phyloP scores from a whole-genome alignment of 495 filamentous ascomycete species.

The Filosporella fistucella region DNA sequence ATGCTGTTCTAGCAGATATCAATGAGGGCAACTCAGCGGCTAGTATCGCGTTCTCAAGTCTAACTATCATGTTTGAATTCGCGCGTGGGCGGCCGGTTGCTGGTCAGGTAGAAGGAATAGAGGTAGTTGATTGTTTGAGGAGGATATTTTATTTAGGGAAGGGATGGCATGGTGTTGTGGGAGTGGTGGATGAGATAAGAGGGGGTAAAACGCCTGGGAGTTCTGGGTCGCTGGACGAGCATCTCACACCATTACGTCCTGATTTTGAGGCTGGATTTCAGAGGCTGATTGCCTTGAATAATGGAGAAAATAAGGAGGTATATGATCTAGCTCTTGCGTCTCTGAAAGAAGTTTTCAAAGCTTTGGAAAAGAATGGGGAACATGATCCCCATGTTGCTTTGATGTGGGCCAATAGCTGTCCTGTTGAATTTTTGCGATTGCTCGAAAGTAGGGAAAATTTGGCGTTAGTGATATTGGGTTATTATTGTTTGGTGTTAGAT shows the following conservation, averaged over 20 bases:
- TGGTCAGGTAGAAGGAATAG: not conserved
- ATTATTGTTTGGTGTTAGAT: conserved; percentile 29
- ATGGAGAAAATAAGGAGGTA: not conserved
- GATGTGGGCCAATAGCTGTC: conserved; percentile 22
- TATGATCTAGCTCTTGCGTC: conserved; percentile 4
- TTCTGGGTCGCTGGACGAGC: too few relatives aligned
- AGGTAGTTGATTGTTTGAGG: conserved; percentile 1
- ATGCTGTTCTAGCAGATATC: conserved; percentile 2
- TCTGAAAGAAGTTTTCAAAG: conserved; percentile 1
- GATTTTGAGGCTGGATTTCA: conserved; percentile 4
- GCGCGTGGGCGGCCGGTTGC: not conserved
- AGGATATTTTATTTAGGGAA: conserved; percentile 1
- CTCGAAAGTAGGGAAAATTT: conserved; percentile 18
- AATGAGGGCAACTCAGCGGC: conserved; percentile 3
- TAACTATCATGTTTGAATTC: conserved; percentile 7
- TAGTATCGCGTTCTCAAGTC: conserved; percentile 12
- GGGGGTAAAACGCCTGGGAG: not conserved
- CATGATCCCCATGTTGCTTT: conserved; percentile 20
- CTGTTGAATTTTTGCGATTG: conserved; percentile 25
- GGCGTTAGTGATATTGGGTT: conserved; percentile 26
- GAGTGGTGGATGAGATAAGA: not conserved
- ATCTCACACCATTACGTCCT: not conserved
- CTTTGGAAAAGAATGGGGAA: not conserved
- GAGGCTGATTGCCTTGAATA: not conserved
- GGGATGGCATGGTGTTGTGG: conserved; percentile 8